These are phyloP conservation scores for Colletotrichum zoysiae DNA, from an alignment of 2,329 filamentous ascomycete genomes.

Conservation along the genomic window DNA sequence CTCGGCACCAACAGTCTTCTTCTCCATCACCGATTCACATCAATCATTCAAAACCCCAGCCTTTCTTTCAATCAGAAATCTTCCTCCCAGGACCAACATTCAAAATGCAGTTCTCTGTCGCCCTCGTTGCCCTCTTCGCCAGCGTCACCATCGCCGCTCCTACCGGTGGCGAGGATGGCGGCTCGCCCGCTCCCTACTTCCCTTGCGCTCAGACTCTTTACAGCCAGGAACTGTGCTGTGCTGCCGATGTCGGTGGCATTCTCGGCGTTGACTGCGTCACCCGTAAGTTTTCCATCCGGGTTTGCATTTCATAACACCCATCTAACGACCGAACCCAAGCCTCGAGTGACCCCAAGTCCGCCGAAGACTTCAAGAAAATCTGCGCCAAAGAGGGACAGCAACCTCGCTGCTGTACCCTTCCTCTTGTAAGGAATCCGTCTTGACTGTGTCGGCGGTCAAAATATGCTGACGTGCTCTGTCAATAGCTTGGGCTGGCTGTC, in stretches of 20 bases:
- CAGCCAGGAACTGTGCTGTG: conserved; percentile 61
- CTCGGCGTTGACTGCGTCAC: conserved; percentile 67
- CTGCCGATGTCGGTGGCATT: conserved; percentile 70
- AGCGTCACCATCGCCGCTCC: conserved; percentile 20
- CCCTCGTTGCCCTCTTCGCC: conserved; percentile 22
- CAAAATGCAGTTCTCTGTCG: conserved; percentile 31
- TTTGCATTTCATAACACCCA: accelerated
- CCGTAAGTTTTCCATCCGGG: conserved; percentile 43
- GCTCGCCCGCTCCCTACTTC: conserved; percentile 45
- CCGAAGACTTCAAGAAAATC: conserved; percentile 58
- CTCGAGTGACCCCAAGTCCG: conserved; percentile 51
- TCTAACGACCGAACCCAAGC: not conserved
- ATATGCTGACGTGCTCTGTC: not conserved
- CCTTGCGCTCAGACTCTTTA: conserved; percentile 50
- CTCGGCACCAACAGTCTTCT: conserved; percentile 1
- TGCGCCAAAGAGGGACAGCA: conserved; percentile 65
- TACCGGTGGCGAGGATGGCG: not conserved
- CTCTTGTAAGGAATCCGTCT: conserved; percentile 50
- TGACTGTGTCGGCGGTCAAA: not conserved
- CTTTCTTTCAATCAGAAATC: not conserved
- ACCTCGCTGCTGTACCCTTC: conserved; percentile 70
- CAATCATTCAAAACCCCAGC: not conserved
- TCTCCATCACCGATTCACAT: not conserved
- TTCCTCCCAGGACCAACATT: not conserved
- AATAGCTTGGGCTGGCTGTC: conserved; percentile 49